Evolutionary conservation across 352 stramenopile genomes (phyloP), one percentile per base, ranked within the genome.

Genomic region (Lagenidium sp.): DNA sequence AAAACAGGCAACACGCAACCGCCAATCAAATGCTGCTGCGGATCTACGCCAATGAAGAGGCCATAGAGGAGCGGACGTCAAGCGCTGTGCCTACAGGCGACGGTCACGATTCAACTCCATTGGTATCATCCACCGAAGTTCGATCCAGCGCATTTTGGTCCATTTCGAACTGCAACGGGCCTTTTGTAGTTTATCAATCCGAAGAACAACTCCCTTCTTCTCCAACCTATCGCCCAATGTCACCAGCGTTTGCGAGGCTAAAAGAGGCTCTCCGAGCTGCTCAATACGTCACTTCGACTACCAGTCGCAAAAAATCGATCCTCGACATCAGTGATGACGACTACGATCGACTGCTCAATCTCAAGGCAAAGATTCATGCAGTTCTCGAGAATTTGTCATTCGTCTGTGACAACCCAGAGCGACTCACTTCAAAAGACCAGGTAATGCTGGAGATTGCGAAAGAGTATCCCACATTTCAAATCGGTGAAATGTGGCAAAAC

Each of bases 401-500:
- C 25, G 47, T 54, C 0, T 68, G 50, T 21, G 57, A 76, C 4
- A 21, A 25, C 10, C 13, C 18, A 11, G 54, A 68, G 1, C 60
- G 31, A 11, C 53, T 85, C 19, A 64, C 57, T 6, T 41, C 60
- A 6, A 54, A 67, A 21, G 75, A 88, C 15, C 66, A 73, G 12
- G 62, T 85, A 8, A 63, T 85, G 50, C 55, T 91, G n/a, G 78
- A 86, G 39, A 59, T 82, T 26, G 68, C 67, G 1, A 88, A 85
- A 43, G 78, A 88, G 44, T 84, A 78, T 32, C 61, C 73, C 18
- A 78, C 70, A 8, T 86, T 83, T 41, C 60, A 68, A 21, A 43
- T 82, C 11, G 75, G 73, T 29, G 71, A 81, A 32, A 81, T 82
- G 66, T 91, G 78, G 75, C 74, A 85, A 40, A 76, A 79, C 34